Evolutionary conservation across 441 rosid genomes (phyloP), one percentile per base, ranked within the genome.

Genomic region (Pelargonium citronellum): DNA sequence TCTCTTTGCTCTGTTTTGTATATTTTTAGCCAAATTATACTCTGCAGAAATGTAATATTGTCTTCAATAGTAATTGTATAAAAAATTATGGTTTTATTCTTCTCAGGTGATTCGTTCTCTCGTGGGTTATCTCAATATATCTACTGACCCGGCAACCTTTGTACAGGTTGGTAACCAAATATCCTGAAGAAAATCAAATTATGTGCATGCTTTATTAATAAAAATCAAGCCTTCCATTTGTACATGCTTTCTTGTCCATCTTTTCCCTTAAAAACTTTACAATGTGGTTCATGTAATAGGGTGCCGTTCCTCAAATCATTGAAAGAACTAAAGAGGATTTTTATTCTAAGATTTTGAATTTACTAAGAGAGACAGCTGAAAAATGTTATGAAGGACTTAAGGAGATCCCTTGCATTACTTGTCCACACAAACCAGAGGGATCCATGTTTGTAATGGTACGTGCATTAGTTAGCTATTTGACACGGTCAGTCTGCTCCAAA

Each of bases 261-360:
- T 22, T 63, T 7, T n/a, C 51, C 9, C 22, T 30, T 15, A n/a
- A 44, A 11, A 12, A 65, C 17, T 70, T 68, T 71, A 53, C 27
- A 2, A 12, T 53, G 1, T 47, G 27, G 60, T 75, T 47, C 46
- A 19, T 79, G 68, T 51, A 49, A 69, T 79, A 91, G 95, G 97
- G 79, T 58, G 97, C 94, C 27, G 63, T 87, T 77, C 90, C 95
- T 2, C 77, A 79, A 64, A 88, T 92, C 69, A 72, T 92, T 46
- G 81, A 81, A 82, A 84, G 83, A 43, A 83, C 92, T 5, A 76
- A 80, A 55, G 81, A 87, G 43, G 85, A 73, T 3, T 92, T 90
- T 87, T 88, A 83, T 71, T 63, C 72, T 1, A 88, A 80, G 55
- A 84, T 78, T 64, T 64, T 74, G 20, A 24, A 66, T 73, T 34